Evolutionary conservation across 345 rosid genomes (phyloP), one percentile per base, ranked within the genome.

Genomic region (Arabis alpina): DNA sequence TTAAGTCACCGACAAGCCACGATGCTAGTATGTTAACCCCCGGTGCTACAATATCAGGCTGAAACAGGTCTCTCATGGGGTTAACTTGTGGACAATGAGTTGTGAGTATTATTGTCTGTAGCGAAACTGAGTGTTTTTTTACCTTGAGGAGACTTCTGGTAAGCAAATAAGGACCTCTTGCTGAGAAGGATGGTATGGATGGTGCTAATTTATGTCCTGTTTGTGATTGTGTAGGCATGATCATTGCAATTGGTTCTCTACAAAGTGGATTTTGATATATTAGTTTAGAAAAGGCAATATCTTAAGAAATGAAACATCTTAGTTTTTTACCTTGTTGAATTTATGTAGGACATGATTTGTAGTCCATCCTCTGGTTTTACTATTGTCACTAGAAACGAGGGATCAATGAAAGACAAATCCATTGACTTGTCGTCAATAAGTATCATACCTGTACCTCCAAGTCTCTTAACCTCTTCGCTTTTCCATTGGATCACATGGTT

Each of bases 21-120:
- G 90, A 92, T 27, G 96, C 98, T 52, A 92, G 73, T 42, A 85
- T 86, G 75, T 74, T 58, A 3, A 80, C 92, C 69, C 98, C 92
- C 0, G 90, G 96, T 10, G 95, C 93, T 23, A 84, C 78, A 53
- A 92, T 82, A 78, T 90, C 95, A 24, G 97, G 98, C 93, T 90
- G 86, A 69, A 76, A 57, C 61, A 28, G 8, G 62, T 42, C 30
- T 53, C 39, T 71, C 54, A 32, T 61, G 62, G 55, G 10, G 19
- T 61, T 43, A 71, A 62, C 25, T 41, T n/a, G 4, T 40, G 0
- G 10, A 27, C 12, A 40, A 15, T 39, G 60, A 64, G 8, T 44
- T 16, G 12, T 47, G 64, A 59, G 27, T 54, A n/a, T n/a, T n/a
- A 36, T 34, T 32, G 2, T 15, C 6, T 36, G 12, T 49, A 34